Evolutionary conservation across 1,284 basidiomycete species (phyloP), one percentile per base, ranked within the genome.

Genomic region (Vanrija sp.): DNA sequence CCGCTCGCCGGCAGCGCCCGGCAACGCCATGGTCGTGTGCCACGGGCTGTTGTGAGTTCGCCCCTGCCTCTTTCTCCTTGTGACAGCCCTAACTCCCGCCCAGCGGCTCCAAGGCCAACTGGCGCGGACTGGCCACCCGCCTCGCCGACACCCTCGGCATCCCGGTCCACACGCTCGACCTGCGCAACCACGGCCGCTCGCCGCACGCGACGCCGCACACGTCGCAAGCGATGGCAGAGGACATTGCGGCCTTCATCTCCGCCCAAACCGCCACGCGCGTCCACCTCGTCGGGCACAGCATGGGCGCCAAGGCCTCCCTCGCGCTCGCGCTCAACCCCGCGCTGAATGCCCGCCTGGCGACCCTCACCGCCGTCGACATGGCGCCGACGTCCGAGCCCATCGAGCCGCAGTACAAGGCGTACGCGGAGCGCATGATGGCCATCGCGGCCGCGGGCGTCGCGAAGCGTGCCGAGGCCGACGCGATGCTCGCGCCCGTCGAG

Each of bases 271-370:
- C 82, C 6, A 57, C 56, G 5, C 65, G 68, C 21, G 78, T 80
- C 6, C 76, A 79, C 16, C 71, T 83, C 6, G 65, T 83, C 29
- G 82, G 82, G 0, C 82, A 83, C 52, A 81, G 80, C 29, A 81
- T 83, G 80, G 82, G 82, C 28, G 82, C 81, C 0, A 83, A 83
- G 62, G 77, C 79, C 0, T 78, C 78, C 9, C 81, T 81, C 80
- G 72, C 80, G 0, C 63, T 81, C 6, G 80, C 81, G 0, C 65
- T 83, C 12, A 72, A 77, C 48, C 62, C 69, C 0, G 57, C 66
- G 5, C 60, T 74, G 14, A 77, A 75, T 50, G 68, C 44, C 39
- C 74, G 57, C 7, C 60, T 83, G 45, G 52, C 73, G 43, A 73
- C 72, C 9, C 65, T 83, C 19, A 72, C 81, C 51, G 76, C 78